Evolutionary conservation across 164 flowering plant genomes (phyloP).

Genomic region (Warburgia ugandensis): DNA sequence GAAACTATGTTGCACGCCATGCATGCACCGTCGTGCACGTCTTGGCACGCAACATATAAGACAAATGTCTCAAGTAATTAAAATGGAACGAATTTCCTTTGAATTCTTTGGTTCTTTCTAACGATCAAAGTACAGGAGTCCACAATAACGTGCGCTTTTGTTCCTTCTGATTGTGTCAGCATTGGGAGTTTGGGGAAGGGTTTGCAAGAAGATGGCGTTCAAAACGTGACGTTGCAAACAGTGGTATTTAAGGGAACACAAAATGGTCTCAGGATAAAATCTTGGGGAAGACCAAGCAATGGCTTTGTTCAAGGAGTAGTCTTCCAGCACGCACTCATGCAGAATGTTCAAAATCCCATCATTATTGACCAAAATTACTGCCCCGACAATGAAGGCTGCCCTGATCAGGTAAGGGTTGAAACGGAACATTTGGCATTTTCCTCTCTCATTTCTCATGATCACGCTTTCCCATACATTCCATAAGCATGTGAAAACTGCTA

Average conservation of each 20-base stretch:
- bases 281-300: constrained; percentile 29
- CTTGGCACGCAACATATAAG: too few relatives aligned
- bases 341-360: constrained; percentile 22
- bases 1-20: too few relatives aligned
- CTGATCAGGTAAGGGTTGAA: constrained; percentile 25
- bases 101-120: too few relatives aligned
- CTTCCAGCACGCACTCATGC: constrained; percentile 20
- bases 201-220: constrained; percentile 21
- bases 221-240: constrained; percentile 19
- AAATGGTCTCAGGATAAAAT: constrained; percentile 27
- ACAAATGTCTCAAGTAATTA: too few relatives aligned
- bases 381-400: constrained; percentile 20
- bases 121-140: too few relatives aligned
- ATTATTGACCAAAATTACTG: constrained; percentile 30
- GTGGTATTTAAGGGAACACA: constrained; percentile 19
- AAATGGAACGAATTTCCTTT: too few relatives aligned
- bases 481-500: too few relatives aligned
- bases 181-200: constrained; percentile 25
- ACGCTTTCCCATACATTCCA: too few relatives aligned
- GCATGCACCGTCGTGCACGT: too few relatives aligned
- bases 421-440: too few relatives aligned
- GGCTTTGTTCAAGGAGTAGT: constrained; percentile 25
- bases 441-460: too few relatives aligned
- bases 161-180: constrained; percentile 7
- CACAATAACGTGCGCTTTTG: neutral